Percentiles rank a stretch among this genome's conserved stretches.
These are phyloP conservation scores for Melocanna baccifera DNA, from an alignment of 176 grass and related monocot genomes.

Conservation along the genomic window DNA sequence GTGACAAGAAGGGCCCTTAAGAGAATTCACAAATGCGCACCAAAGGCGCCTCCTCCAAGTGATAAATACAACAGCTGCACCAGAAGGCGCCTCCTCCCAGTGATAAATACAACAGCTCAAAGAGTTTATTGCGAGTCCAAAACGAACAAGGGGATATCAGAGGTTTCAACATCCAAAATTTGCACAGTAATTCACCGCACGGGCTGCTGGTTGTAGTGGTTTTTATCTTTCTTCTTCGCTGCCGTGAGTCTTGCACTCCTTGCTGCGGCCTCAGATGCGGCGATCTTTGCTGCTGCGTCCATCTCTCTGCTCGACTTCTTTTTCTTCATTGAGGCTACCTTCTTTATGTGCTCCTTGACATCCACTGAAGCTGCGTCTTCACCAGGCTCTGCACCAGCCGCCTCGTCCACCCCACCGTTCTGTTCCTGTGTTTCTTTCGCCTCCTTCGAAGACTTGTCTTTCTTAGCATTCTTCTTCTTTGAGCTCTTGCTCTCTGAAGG, in stretches of 20 bases:
- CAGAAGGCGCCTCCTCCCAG: conserved; percentile 13
- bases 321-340: conserved; percentile 90
- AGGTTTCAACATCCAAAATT: conserved; percentile 40
- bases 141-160: conserved; percentile 59
- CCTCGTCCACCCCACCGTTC: conserved; percentile 52
- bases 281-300: conserved; percentile 74
- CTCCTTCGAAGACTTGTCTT: conserved; percentile 73
- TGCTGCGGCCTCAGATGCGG: conserved; percentile 71
- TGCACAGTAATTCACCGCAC: conserved; percentile 55
- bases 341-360: conserved; percentile 90
- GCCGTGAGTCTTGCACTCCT: conserved; percentile 75
- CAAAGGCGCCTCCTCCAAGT: conserved; percentile 18
- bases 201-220: conserved; percentile 96
- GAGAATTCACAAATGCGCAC: not conserved
- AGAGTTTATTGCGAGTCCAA: conserved; percentile 53
- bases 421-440: conserved; percentile 56
- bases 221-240: conserved; percentile 99
- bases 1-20: not conserved
- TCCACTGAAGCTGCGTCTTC: conserved; percentile 54
- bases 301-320: conserved; percentile 88
- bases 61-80: conserved; percentile 24
- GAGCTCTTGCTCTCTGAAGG: conserved; percentile 69
- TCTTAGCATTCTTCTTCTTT: conserved; percentile 90
- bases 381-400: conserved; percentile 50
- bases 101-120: conserved; percentile 27